phyloP scores from a whole-genome alignment of 495 filamentous ascomycete species.

The Aspergillus sclerotiicarbonarius region DNA sequence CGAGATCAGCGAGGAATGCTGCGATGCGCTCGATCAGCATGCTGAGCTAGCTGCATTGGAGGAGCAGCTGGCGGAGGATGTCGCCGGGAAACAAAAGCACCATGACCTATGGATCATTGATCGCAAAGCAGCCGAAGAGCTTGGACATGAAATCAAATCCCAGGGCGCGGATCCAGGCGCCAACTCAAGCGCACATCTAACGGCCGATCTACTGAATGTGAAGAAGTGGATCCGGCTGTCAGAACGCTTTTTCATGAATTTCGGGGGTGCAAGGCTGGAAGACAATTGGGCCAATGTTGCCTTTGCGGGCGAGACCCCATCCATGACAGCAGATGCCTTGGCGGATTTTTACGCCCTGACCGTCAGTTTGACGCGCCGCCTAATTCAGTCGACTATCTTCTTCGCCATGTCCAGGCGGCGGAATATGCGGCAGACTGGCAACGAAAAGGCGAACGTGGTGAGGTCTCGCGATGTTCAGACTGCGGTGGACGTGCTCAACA shows the following conservation, averaged over 20 bases:
- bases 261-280: slow-evolving; percentile 44
- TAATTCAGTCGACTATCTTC: slow-evolving; percentile 65
- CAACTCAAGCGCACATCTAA: slow-evolving; percentile 35
- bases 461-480: slow-evolving; percentile 61
- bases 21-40: slow-evolving; percentile 61
- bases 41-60: slow-evolving; percentile 58
- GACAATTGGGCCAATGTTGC: slow-evolving; percentile 64
- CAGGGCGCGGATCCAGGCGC: not conserved
- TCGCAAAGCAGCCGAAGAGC: slow-evolving; percentile 34
- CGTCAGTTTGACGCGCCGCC: slow-evolving; percentile 61
- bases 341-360: slow-evolving; percentile 71
- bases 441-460: slow-evolving; percentile 40
- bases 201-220: slow-evolving; percentile 57
- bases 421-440: slow-evolving; percentile 36
- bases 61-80: slow-evolving; percentile 57
- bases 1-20: slow-evolving; percentile 68
- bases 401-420: slow-evolving; percentile 59
- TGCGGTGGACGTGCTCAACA: slow-evolving; percentile 52
- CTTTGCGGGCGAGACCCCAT: slow-evolving; percentile 51
- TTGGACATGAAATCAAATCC: slow-evolving; percentile 30
- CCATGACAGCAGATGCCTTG: slow-evolving; percentile 66
- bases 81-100: slow-evolving; percentile 52
- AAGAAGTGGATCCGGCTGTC: slow-evolving; percentile 64
- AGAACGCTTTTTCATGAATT: slow-evolving; percentile 75
- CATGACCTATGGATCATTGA: slow-evolving; percentile 57